These are phyloP conservation scores for Leavenworthia alabamica DNA, from an alignment of 345 rosid genomes.

Conservation along the genomic window DNA sequence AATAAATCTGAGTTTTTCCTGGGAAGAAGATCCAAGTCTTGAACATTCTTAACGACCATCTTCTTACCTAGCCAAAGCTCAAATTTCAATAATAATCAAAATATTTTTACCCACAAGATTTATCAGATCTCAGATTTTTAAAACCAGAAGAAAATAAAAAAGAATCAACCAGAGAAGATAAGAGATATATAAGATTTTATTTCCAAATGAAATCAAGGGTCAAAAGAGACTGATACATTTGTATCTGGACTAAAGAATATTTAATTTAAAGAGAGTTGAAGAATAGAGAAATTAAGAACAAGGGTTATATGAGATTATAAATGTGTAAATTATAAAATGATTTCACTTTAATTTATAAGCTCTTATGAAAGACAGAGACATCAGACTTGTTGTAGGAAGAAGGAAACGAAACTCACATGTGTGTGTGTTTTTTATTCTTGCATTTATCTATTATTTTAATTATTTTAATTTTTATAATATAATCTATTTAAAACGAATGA, in stretches of 20 bases:
- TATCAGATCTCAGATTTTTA: not conserved
- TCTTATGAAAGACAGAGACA: conserved; percentile 9
- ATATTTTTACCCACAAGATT: not conserved
- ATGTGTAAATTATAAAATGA: not conserved
- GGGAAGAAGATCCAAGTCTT: conserved; percentile 24
- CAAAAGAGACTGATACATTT: not conserved
- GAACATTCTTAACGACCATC: conserved; percentile 16
- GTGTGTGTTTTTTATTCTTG: not conserved
- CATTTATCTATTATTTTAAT: not conserved
- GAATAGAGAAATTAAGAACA: not conserved
- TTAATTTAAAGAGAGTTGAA: not conserved
- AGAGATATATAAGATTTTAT: not conserved
- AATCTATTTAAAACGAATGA: not conserved
- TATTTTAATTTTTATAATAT: not conserved
- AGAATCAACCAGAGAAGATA: not conserved
- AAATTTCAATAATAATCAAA: not conserved
- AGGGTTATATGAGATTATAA: not conserved
- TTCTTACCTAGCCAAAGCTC: not conserved
- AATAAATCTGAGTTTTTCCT: conserved; percentile 8
- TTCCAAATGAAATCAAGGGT: conserved; percentile 10
- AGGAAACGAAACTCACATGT: conserved; percentile 7
- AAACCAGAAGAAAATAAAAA: not conserved
- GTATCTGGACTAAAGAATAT: not conserved
- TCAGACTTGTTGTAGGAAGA: conserved; percentile 5
- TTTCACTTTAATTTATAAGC: not conserved